phyloP scores from a whole-genome alignment of 306 rosid species.

The Sindora glabra region DNA sequence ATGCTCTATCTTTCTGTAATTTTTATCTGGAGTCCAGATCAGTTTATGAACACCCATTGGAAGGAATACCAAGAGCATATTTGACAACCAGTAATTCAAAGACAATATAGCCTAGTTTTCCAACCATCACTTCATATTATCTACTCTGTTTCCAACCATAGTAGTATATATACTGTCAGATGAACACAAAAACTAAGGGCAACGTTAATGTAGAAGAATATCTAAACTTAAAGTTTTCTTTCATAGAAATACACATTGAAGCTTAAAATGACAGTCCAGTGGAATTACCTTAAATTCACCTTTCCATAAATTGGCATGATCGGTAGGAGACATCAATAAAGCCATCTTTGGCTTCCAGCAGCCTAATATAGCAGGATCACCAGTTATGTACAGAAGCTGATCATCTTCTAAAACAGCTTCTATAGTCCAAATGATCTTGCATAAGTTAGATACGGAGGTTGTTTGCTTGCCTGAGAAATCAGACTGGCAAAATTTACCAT shows the following conservation, averaged over 20 bases:
- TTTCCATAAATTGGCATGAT: constrained; percentile 70
- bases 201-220: not conserved
- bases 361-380: constrained; percentile 74
- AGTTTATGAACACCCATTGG: too few relatives aligned
- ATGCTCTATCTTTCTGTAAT: not conserved
- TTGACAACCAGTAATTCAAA: too few relatives aligned
- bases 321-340: constrained; percentile 60
- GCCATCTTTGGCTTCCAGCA: constrained; percentile 87
- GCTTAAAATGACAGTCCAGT: not conserved
- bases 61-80: too few relatives aligned
- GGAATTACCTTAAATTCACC: constrained; percentile 67
- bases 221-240: not conserved
- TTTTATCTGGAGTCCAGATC: not conserved
- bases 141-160: too few relatives aligned
- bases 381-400: constrained; percentile 76
- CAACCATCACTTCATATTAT: too few relatives aligned
- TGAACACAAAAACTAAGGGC: constrained; percentile 2
- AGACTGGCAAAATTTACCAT: constrained; percentile 34
- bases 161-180: not conserved
- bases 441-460: constrained; percentile 35
- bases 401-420: constrained; percentile 78
- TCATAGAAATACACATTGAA: not conserved
- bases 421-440: constrained; percentile 64
- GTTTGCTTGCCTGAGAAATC: constrained; percentile 49
- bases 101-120: not conserved